phyloP scores from a whole-genome alignment of 257 asterid species.

The Cordia subcordata region DNA sequence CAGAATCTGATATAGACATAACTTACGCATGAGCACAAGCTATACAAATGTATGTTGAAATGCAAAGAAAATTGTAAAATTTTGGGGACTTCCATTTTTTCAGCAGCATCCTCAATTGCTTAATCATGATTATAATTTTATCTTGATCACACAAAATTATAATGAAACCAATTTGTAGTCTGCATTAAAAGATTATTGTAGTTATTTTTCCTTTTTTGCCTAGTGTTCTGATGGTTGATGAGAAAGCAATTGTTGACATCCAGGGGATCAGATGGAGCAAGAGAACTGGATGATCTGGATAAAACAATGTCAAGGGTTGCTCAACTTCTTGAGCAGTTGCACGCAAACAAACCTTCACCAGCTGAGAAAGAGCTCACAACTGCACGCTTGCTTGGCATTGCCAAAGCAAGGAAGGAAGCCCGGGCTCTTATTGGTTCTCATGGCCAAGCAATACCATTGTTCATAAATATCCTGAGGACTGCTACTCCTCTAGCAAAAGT shows the following conservation, averaged over 20 bases:
- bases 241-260: constrained; percentile 12
- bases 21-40: too few relatives aligned
- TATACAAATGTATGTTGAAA: too few relatives aligned
- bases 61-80: too few relatives aligned
- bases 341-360: constrained; percentile 55
- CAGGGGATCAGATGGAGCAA: constrained; percentile 69
- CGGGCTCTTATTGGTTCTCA: constrained; percentile 78
- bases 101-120: too few relatives aligned
- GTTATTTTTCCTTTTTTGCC: not conserved
- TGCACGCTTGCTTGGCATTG: constrained; percentile 81
- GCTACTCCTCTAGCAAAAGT: constrained; percentile 63
- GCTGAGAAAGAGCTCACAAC: constrained; percentile 80
- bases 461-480: constrained; percentile 68
- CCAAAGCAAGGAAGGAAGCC: constrained; percentile 76
- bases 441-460: constrained; percentile 83
- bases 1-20: too few relatives aligned
- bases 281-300: constrained; percentile 66
- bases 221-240: not conserved
- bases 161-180: not conserved
- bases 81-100: too few relatives aligned
- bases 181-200: not conserved
- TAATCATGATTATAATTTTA: too few relatives aligned
- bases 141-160: not conserved
- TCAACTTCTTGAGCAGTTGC: constrained; percentile 72
- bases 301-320: constrained; percentile 61